A percentile compares a stretch with the other conserved stretches of the same genome.
These are phyloP conservation scores for Huiozyma sinensis DNA, from an alignment of 805 yeast species.

Conservation along the genomic window DNA sequence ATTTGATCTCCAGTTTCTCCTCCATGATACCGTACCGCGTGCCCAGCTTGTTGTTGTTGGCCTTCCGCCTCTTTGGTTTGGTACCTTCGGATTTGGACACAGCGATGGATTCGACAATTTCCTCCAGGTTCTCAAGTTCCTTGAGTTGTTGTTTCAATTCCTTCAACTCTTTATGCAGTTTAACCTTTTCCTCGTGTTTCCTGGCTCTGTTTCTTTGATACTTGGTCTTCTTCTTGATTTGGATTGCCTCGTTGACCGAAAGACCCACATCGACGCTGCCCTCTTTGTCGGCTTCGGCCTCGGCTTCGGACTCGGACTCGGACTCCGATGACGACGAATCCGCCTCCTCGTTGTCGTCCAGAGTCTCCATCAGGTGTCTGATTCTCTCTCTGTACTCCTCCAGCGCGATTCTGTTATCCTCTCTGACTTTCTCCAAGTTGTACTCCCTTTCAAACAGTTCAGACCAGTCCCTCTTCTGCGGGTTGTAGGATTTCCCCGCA, in stretches of 20 bases:
- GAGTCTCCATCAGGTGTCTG: conserved; percentile 49
- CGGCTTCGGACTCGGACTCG: conserved; percentile 29
- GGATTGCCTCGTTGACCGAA: conserved; percentile 65
- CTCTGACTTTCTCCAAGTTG: conserved; percentile 52
- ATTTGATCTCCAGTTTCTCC: conserved; percentile 57
- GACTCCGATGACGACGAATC: conserved; percentile 27
- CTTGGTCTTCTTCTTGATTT: conserved; percentile 61
- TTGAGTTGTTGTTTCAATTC: conserved; percentile 48
- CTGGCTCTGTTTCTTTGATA: conserved; percentile 64
- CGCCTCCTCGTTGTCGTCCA: conserved; percentile 49
- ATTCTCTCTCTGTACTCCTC: conserved; percentile 57
- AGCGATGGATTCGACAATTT: conserved; percentile 16
- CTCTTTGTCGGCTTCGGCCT: conserved; percentile 25
- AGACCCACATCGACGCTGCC: conserved; percentile 31
- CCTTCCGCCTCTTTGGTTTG: conserved; percentile 21
- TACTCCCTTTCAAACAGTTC: conserved; percentile 57
- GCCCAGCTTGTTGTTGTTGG: conserved; percentile 32
- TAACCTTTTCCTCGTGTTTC: conserved; percentile 47
- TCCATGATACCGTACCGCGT: conserved; percentile 38
- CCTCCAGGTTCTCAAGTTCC: conserved; percentile 44
- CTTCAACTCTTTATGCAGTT: conserved; percentile 46
- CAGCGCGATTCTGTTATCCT: conserved; percentile 49
- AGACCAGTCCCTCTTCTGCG: conserved; percentile 77
- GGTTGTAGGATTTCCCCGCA: conserved; percentile 87
- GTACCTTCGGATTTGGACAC: conserved; percentile 3